Percentiles rank a stretch among this genome's conserved stretches.
Evolutionary conservation across 495 filamentous ascomycete species (phyloP).

Genomic region (Penicillium salamii): DNA sequence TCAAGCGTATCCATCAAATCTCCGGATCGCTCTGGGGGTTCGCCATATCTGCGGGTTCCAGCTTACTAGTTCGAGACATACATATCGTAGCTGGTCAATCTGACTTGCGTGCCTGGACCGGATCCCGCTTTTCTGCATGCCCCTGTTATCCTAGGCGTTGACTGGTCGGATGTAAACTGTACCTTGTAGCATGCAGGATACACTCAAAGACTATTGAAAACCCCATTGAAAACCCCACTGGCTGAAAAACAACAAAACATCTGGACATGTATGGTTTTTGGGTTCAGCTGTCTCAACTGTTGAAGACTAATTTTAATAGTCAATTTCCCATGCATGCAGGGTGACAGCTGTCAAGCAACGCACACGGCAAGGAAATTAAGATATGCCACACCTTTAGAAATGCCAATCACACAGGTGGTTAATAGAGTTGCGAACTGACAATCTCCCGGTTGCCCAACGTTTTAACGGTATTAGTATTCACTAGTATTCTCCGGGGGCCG

Average conservation of each 20-base stretch:
- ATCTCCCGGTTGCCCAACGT: not conserved
- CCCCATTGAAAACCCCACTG: too few species aligned
- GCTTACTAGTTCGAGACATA: not conserved
- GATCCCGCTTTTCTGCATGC: too few species aligned
- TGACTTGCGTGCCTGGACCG: too few species aligned
- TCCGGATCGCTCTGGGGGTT: not conserved
- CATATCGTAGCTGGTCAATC: not conserved
- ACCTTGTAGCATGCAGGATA: too few species aligned
- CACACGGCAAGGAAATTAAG: not conserved
- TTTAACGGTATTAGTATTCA: too few species aligned
- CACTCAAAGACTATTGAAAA: too few species aligned
- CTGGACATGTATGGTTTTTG: not conserved
- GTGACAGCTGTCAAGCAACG: not conserved
- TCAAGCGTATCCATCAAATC: not conserved
- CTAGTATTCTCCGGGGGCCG: too few species aligned
- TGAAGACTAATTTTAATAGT: not conserved
- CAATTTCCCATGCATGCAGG: constrained; percentile 1
- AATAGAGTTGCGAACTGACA: too few species aligned
- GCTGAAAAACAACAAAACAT: too few species aligned
- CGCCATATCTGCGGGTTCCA: not conserved
- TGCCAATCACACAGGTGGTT: not conserved
- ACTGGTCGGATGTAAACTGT: too few species aligned
- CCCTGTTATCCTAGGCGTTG: too few species aligned
- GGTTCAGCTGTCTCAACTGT: not conserved
- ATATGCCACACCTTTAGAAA: not conserved